Conservation (phyloP, 495 filamentous ascomycete genomes). For the Cairneyella variabilis region DNA sequence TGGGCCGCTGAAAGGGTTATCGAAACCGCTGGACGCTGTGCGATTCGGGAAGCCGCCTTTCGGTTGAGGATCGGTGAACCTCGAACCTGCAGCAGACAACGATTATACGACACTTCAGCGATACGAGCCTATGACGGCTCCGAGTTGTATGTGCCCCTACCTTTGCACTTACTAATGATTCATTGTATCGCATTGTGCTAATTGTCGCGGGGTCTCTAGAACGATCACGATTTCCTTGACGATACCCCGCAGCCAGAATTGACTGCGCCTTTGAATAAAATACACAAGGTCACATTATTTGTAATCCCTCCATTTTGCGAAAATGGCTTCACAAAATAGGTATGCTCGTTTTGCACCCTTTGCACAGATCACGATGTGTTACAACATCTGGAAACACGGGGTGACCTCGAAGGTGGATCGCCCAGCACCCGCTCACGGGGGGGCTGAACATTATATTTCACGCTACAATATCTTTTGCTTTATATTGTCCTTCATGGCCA, state of each 20-base stretch:
- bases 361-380: slow-evolving; percentile 15
- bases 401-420: slow-evolving; percentile 1
- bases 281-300: slow-evolving; percentile 3
- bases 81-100: background rate
- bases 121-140: background rate
- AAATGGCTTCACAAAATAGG: slow-evolving; percentile 27
- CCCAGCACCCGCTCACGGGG: background rate
- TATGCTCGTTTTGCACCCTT: slow-evolving; percentile 5
- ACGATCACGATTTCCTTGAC: slow-evolving; percentile 24
- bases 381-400: slow-evolving; percentile 20
- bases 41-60: slow-evolving; percentile 4
- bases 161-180: background rate
- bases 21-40: slow-evolving; percentile 12
- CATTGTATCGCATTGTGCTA: background rate
- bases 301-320: slow-evolving; percentile 15
- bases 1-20: background rate
- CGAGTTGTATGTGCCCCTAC: slow-evolving; percentile 5
- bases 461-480: slow-evolving; percentile 1
- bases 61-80: slow-evolving; percentile 11
- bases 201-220: slow-evolving; percentile 3
- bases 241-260: slow-evolving; percentile 23
- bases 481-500: slow-evolving; percentile 1
- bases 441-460: slow-evolving; percentile 6
- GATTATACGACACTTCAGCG: no score
- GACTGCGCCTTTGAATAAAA: slow-evolving; percentile 2